Base-by-base conservation (phyloP, 805 yeast species). In the Maudiozyma saulgeensis region DNA sequence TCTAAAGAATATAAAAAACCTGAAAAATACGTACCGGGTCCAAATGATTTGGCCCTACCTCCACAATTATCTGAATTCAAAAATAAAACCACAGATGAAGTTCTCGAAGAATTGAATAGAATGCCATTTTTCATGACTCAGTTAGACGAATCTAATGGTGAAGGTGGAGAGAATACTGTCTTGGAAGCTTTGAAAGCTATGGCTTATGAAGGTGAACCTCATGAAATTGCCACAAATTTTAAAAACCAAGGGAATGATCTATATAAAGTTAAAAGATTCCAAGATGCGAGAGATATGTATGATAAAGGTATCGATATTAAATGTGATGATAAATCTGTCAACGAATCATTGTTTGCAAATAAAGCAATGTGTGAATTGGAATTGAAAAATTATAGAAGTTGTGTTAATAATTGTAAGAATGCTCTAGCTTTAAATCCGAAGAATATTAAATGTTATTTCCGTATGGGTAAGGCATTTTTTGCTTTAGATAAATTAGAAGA, bases 181-280 rank as follows among this genome's bases (percentile, higher is more conserved):
- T 68, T 93, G 16, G 98, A 91, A 62, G 99, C 99, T 0, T 73
- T 93, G 50, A 84, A 83, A 61, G 91, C 96, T 5, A 71, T 93
- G 56, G 96, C 95, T 0, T 89, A 87, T 61, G 99, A 93, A 45
- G 99, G 98, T 43, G 96, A 88, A 54, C 96, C 97, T 0, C 82
- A 84, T 59, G 99, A 93, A 61, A 73, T 89, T 35, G 97, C 97
- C 4, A 74, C 79, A 23, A 90, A 89, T 61, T 93, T 90, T 71
- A 88, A 89, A 54, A 82, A 78, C 52, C 97, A 91, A 63, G 99
- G 99, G 6, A 93, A 95, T 64, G 97, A 88, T 15, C 77, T 86
- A 51, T 93, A 76, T 68, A 82, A 79, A 63, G 70, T 71, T 9
- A 87, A 83, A 57, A 79, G 82, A 58, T 93, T 77, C 68, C 75